Evolutionary conservation across 441 rosid species (phyloP).

Genomic region (Mallotus repandus): DNA sequence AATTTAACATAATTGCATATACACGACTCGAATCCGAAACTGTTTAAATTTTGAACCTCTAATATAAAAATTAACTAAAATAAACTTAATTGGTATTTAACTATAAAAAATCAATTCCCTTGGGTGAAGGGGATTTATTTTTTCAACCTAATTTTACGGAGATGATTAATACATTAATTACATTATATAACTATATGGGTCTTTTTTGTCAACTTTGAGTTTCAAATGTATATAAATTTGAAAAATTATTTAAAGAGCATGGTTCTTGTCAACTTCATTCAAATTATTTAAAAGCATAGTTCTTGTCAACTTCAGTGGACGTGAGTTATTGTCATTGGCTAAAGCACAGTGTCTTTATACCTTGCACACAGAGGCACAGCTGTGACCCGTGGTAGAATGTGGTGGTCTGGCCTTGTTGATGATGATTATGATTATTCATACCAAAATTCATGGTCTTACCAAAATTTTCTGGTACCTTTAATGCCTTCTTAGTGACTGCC

Average conservation of each 20-base stretch:
- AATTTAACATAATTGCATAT: no score
- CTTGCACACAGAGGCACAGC: not conserved
- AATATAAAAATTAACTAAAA: no score
- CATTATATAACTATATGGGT: not conserved
- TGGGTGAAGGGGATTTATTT: not conserved
- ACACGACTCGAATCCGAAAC: no score
- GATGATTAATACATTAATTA: constrained; percentile 3
- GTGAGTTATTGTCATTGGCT: no score
- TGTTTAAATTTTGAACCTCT: no score
- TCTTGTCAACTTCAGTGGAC: no score
- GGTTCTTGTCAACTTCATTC: no score
- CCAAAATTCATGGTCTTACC: not conserved
- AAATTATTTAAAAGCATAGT: no score
- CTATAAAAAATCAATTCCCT: not conserved
- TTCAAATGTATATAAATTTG: not conserved
- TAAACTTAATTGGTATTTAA: no score
- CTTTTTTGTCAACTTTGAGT: not conserved
- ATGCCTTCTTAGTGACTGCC: no score
- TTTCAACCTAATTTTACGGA: constrained; percentile 5
- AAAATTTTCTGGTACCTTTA: no score
- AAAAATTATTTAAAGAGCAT: no score
- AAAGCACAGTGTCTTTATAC: not conserved
- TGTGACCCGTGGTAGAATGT: not conserved
- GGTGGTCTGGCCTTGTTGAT: not conserved
- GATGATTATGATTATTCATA: not conserved